These are phyloP conservation scores for Eimeria maxima DNA, from an alignment of 169 alveolate genomes.

Conservation along the genomic window DNA sequence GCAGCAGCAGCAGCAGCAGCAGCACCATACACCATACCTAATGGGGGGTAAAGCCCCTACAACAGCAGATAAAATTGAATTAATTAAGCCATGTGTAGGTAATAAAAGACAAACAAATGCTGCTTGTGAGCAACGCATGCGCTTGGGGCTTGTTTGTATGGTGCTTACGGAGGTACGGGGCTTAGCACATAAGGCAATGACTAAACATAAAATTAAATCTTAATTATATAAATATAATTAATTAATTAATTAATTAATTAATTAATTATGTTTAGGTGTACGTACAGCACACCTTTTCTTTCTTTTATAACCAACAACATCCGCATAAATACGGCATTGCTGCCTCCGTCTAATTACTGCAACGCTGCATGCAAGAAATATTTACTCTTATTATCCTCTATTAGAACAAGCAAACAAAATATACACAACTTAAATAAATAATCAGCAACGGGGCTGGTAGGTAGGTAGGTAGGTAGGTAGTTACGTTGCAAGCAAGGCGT, in stretches of 20 bases:
- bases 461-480: background rate
- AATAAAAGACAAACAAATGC: background rate
- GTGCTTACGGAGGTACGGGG: slow-evolving; percentile 45
- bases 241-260: too few species aligned
- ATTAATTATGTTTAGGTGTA: too few species aligned
- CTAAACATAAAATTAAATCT: too few species aligned
- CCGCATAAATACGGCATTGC: too few species aligned
- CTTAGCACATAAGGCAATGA: background rate
- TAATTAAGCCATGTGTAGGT: slow-evolving; percentile 19
- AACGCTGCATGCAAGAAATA: background rate
- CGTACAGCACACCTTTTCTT: background rate
- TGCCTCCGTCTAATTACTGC: background rate
- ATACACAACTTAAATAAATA: background rate
- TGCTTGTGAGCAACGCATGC: slow-evolving; percentile 25
- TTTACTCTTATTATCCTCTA: background rate
- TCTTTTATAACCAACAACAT: too few species aligned
- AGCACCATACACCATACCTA: background rate
- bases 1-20: background rate
- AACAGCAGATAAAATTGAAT: slow-evolving; percentile 38
- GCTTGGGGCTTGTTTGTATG: slow-evolving; percentile 29
- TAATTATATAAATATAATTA: too few species aligned
- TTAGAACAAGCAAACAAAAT: background rate
- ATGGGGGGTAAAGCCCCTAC: slow-evolving; percentile 49
- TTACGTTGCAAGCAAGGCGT: too few species aligned
- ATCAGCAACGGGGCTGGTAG: background rate